phyloP scores from a whole-genome alignment of 495 filamentous ascomycete species.

The Penicillium pulvis region DNA sequence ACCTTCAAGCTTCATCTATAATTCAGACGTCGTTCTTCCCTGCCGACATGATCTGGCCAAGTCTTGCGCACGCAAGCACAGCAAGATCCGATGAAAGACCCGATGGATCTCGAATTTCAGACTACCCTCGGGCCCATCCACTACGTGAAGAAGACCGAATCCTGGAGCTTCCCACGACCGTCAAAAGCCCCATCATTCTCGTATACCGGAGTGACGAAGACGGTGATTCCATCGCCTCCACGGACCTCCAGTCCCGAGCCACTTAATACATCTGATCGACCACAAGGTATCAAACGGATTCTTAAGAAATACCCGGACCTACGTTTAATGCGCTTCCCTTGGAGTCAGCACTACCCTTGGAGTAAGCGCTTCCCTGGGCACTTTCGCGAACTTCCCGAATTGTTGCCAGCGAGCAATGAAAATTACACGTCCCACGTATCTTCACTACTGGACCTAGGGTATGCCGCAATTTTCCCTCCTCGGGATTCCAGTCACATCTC shows the following conservation, averaged over 20 bases:
- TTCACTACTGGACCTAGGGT: constrained; percentile 45
- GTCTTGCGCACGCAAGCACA: constrained; percentile 35
- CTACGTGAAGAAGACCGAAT: constrained; percentile 54
- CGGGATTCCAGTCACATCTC: constrained; percentile 36
- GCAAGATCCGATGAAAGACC: constrained; percentile 62
- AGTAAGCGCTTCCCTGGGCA: no score
- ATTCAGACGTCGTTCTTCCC: neutral
- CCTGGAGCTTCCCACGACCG: constrained; percentile 59
- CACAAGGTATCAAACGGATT: constrained; percentile 21
- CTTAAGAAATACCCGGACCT: constrained; percentile 42
- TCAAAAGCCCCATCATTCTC: constrained; percentile 29
- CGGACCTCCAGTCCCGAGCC: constrained; percentile 15
- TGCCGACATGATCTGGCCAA: constrained; percentile 41
- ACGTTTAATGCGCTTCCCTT: constrained; percentile 14
- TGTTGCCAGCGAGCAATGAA: constrained; percentile 16
- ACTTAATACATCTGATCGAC: constrained; percentile 9
- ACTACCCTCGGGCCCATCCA: constrained; percentile 44
- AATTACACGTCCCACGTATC: constrained; percentile 35
- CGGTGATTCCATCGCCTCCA: constrained; percentile 28
- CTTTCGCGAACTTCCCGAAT: no score
- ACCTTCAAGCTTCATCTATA: neutral
- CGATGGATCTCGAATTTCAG: constrained; percentile 60
- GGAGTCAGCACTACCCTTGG: no score
- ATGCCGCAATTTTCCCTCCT: constrained; percentile 35
- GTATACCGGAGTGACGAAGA: constrained; percentile 40